Evolutionary conservation across 495 filamentous ascomycete species (phyloP).

Genomic region (Thermothielavioides terrestris): DNA sequence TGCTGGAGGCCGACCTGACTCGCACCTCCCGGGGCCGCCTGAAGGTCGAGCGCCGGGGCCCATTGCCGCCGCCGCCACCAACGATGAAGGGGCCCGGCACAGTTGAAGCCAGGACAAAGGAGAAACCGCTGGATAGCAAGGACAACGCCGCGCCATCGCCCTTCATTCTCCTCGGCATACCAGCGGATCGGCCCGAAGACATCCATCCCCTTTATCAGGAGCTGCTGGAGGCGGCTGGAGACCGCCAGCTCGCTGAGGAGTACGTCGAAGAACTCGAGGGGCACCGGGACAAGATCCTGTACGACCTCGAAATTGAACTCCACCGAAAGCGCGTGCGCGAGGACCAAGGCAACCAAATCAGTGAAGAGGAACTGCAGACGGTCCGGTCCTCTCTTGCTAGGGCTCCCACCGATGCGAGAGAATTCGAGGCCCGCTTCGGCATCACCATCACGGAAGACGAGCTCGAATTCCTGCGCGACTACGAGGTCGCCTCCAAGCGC

Average conservation of each 20-base stretch:
- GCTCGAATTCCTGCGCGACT: conserved; percentile 25
- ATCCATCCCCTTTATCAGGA: conserved; percentile 25
- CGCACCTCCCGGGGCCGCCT: background rate
- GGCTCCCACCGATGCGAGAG: conserved; percentile 4
- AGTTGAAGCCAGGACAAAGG: no score
- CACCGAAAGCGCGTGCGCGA: conserved; percentile 18
- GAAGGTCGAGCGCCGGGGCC: background rate
- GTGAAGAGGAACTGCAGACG: conserved; percentile 17
- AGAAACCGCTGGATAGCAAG: background rate
- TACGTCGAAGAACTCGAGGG: conserved; percentile 19
- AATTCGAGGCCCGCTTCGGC: conserved; percentile 18
- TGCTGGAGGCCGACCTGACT: conserved; percentile 17
- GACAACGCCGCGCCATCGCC: conserved; percentile 17
- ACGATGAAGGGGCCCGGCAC: background rate
- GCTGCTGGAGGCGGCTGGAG: conserved; percentile 20
- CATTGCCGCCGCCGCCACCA: background rate
- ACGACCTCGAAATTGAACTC: conserved; percentile 20
- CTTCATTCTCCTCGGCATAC: conserved; percentile 23
- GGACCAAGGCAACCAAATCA: conserved; percentile 15
- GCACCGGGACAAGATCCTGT: conserved; percentile 18
- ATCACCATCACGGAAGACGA: conserved; percentile 18
- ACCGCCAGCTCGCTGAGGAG: conserved; percentile 23
- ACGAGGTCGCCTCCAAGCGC: conserved; percentile 5
- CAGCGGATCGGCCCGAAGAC: conserved; percentile 17
- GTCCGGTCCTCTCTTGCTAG: conserved; percentile 18